phyloP scores from a whole-genome alignment of 768 basidiomycete genomes.

The Chalciporus pseudorubinellus region DNA sequence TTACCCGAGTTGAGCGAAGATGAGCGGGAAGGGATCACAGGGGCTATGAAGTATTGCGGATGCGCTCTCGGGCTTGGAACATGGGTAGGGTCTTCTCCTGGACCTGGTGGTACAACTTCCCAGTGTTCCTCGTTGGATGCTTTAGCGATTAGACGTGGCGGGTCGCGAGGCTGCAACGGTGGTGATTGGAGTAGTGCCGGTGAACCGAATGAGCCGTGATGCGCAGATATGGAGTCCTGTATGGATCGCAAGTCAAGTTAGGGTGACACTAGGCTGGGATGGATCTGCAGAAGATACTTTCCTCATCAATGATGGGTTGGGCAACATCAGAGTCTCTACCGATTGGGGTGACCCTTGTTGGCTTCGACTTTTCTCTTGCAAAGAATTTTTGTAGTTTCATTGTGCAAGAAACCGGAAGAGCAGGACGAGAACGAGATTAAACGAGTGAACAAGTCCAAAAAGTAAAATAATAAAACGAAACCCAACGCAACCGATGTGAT shows the following conservation, averaged over 20 bases:
- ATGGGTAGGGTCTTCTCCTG: constrained; percentile 23
- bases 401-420: constrained; percentile 1
- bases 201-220: constrained; percentile 13
- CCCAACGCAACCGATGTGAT: not conserved
- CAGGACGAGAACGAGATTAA: not conserved
- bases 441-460: not conserved
- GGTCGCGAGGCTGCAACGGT: constrained; percentile 2
- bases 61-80: constrained; percentile 21
- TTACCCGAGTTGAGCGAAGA: constrained; percentile 50
- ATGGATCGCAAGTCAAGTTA: not conserved
- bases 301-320: constrained; percentile 30
- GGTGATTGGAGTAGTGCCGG: constrained; percentile 3
- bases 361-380: constrained; percentile 46
- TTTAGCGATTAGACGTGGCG: constrained; percentile 33
- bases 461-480: not conserved
- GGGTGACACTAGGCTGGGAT: not conserved
- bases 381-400: constrained; percentile 62
- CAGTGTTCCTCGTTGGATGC: constrained; percentile 44
- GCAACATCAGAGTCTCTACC: constrained; percentile 21
- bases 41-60: constrained; percentile 28
- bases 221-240: constrained; percentile 27
- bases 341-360: constrained; percentile 28
- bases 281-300: constrained; percentile 3
- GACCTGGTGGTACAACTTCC: constrained; percentile 39
- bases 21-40: constrained; percentile 43